Conservation (phyloP, 1,139 yeast species). For the Yamadazyma sp. region DNA sequence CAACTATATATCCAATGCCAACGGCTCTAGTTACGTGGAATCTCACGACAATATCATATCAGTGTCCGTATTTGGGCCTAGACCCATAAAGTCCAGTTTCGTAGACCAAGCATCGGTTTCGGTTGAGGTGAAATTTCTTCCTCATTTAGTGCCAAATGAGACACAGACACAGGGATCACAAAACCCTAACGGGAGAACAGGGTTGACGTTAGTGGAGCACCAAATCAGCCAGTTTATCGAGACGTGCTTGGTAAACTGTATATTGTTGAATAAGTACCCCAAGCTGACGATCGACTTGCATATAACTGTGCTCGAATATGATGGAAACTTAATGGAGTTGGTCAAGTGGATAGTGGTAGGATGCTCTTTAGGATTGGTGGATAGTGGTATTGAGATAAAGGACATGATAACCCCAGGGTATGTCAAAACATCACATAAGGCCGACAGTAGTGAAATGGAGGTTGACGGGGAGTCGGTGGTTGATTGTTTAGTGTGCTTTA, state of each 20-base stretch:
- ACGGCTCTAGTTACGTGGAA: conserved; percentile 84
- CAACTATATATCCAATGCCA: conserved; percentile 67
- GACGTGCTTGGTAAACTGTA: conserved; percentile 58
- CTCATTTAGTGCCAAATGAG: conserved; percentile 39
- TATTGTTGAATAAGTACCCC: conserved; percentile 75
- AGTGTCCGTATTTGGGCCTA: conserved; percentile 83
- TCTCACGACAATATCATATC: conserved; percentile 61
- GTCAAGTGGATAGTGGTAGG: conserved; percentile 54
- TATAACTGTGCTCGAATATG: conserved; percentile 52
- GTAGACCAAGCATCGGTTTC: conserved; percentile 66
- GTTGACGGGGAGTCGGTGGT: conserved; percentile 16
- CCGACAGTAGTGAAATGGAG: not conserved
- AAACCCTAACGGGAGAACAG: conserved; percentile 32
- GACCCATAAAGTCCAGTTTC: conserved; percentile 80
- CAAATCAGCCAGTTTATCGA: conserved; percentile 55
- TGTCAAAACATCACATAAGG: too few relatives aligned
- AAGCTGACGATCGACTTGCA: conserved; percentile 84
- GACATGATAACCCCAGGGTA: conserved; percentile 79
- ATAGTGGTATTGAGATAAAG: conserved; percentile 76
- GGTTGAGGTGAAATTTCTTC: conserved; percentile 63
- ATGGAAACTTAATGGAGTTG: conserved; percentile 39
- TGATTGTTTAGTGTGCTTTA: conserved; percentile 50
- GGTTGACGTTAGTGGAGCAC: conserved; percentile 50
- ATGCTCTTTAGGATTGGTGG: conserved; percentile 72
- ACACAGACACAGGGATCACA: conserved; percentile 4